Evolutionary conservation across 139 green algal genomes (phyloP).

Genomic region (Chlorella ohadii): DNA sequence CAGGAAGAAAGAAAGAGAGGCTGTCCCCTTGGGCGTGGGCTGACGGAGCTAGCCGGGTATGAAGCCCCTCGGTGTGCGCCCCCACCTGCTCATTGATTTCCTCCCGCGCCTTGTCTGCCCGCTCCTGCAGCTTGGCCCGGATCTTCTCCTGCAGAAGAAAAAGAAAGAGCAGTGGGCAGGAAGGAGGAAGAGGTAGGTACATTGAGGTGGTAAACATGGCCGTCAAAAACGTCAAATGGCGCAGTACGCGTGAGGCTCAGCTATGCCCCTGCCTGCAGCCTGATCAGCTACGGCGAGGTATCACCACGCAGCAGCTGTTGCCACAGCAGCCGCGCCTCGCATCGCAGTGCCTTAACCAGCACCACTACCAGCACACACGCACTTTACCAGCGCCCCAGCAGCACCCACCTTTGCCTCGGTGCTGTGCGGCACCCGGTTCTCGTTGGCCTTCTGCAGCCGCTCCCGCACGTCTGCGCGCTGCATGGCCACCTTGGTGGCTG

Average conservation of each 20-base stretch:
- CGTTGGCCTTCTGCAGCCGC: conserved; percentile 32
- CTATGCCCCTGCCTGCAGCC: too few relatives aligned
- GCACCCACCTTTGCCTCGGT: conserved; percentile 29
- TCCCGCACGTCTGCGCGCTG: conserved; percentile 45
- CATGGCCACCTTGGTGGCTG: conserved; percentile 52
- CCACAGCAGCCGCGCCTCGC: too few relatives aligned
- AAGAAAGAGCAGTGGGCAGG: not conserved
- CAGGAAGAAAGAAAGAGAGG: too few relatives aligned
- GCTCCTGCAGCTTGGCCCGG: conserved; percentile 12
- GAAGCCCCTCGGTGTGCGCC: not conserved
- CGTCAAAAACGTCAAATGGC: too few relatives aligned
- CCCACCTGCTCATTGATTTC: conserved; percentile 9
- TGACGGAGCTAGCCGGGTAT: too few relatives aligned
- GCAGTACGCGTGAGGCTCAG: too few relatives aligned
- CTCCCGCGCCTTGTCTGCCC: not conserved
- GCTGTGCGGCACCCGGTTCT: conserved; percentile 23
- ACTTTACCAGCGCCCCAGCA: not conserved
- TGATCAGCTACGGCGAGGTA: too few relatives aligned
- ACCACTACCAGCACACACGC: not conserved
- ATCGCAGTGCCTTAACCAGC: too few relatives aligned
- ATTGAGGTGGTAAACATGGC: not conserved
- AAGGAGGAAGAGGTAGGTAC: not conserved
- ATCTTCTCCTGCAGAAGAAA: conserved; percentile 20
- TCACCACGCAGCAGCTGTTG: too few relatives aligned
- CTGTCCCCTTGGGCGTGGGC: too few relatives aligned